These are phyloP conservation scores for Solanum chmielewskii DNA, from an alignment of 257 asterid genomes.

Conservation along the genomic window DNA sequence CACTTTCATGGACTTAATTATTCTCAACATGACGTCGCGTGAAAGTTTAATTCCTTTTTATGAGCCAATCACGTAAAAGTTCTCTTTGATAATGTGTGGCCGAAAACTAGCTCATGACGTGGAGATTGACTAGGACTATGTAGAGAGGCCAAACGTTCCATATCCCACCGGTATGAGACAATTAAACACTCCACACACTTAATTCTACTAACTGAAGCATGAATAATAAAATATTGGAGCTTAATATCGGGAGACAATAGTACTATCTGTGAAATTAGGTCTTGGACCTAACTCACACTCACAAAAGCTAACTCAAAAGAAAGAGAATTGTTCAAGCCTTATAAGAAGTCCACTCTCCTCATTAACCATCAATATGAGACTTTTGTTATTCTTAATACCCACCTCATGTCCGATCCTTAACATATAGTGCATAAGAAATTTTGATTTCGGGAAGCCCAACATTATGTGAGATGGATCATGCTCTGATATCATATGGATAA, in stretches of 20 bases:
- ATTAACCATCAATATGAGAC: no score
- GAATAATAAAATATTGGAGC: neutral
- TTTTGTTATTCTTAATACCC: no score
- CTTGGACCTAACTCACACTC: no score
- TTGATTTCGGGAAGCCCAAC: no score
- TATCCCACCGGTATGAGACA: neutral
- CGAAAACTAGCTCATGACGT: neutral
- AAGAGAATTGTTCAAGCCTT: no score
- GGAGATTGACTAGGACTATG: no score
- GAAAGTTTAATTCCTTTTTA: neutral
- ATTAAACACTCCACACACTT: neutral
- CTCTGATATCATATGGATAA: no score
- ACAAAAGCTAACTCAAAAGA: no score
- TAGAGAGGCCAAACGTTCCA: neutral
- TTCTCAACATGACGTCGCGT: neutral
- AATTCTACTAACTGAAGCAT: neutral
- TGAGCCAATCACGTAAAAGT: accelerated
- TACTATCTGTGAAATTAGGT: neutral
- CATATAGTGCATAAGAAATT: accelerated
- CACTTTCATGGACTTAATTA: neutral
- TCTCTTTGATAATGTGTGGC: neutral
- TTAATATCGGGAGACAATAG: neutral
- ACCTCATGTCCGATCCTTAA: no score
- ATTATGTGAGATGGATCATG: no score
- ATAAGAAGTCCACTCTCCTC: no score